Percentiles rank a stretch among this genome's conserved stretches.
These are phyloP conservation scores for Jamesozyma hellenica DNA, from an alignment of 805 yeast species.

Conservation along the genomic window DNA sequence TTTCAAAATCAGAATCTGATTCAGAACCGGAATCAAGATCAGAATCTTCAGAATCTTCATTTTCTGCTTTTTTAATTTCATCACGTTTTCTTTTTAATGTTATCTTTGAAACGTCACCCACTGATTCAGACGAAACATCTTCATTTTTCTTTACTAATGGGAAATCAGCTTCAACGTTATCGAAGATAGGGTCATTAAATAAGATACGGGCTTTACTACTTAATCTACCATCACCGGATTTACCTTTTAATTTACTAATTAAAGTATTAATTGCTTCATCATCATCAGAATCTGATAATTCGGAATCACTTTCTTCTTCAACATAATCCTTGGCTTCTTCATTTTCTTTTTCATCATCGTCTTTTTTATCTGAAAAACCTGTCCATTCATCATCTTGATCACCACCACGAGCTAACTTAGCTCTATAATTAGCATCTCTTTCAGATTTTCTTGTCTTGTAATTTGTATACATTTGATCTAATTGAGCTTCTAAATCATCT, in stretches of 20 bases:
- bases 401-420: conserved; percentile 66
- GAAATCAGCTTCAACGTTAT: conserved; percentile 35
- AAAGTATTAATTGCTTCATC: conserved; percentile 57
- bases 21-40: conserved; percentile 17
- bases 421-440: conserved; percentile 56
- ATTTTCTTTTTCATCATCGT: conserved; percentile 28
- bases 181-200: conserved; percentile 46
- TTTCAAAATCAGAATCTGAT: conserved; percentile 34
- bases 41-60: conserved; percentile 10
- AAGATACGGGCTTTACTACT: conserved; percentile 37
- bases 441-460: conserved; percentile 61
- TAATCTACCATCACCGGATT: conserved; percentile 31
- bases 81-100: conserved; percentile 12
- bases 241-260: conserved; percentile 46
- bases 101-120: conserved; percentile 13
- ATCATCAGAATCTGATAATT: conserved; percentile 53
- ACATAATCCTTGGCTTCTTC: conserved; percentile 36
- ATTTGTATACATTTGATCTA: conserved; percentile 69
- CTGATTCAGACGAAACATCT: conserved; percentile 12
- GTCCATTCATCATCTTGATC: conserved; percentile 71
- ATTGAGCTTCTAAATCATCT: conserved; percentile 68
- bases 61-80: conserved; percentile 12
- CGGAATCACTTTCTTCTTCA: conserved; percentile 31
- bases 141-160: conserved; percentile 11
- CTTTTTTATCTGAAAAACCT: conserved; percentile 48